Evolutionary conservation across 2,329 filamentous ascomycete genomes (phyloP), one percentile per base, ranked within the genome.

Genomic region (Drechslerella coelobrocha): DNA sequence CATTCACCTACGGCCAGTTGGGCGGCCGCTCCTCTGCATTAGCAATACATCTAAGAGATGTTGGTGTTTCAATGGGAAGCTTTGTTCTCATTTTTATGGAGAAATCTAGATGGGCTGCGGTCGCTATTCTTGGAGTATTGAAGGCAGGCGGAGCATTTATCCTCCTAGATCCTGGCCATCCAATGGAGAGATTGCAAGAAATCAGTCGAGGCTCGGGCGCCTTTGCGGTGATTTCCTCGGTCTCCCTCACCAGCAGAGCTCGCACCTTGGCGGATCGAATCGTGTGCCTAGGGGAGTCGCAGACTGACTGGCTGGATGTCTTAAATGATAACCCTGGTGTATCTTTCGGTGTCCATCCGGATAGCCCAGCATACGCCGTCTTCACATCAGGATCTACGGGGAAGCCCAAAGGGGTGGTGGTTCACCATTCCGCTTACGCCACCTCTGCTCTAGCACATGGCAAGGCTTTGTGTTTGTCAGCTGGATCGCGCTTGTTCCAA

Each of bases 331-430:
- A 82, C 9, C 90, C 92, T 5, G 80, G 79, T 6, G 77, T 95
- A 0, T 80, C 95, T 26, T 79, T 96, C 45, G 29, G 12, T 12
- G 29, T 31, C 29, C 29, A 12, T 31, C 29, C 29, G 29, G 29
- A 31, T 31, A 90, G 84, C 68, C 78, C 92, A 23, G 91, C 92
- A 23, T 97, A 97, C 80, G 85, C 96, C 68, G 92, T 96, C 86
- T 97, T 96, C 78, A 96, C 92, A 0, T 95, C 91, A 48, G 92
- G 92, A 2, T 95, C 91, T 3, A 96, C 92, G 0, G 92, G 92
- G 10, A 86, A 87, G 2, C 92, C 92, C 0, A 97, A 97, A 80
- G 92, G 92, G 0, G 92, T 97, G 23, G 84, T 85, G 1, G 83
- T 97, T 27, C 91, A 91, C 27, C 92, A 97, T 79, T 80, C 82